Evolutionary conservation across 1,284 basidiomycete species (phyloP), one percentile per base, ranked within the genome.

Genomic region (Heterobasidion parviporum): DNA sequence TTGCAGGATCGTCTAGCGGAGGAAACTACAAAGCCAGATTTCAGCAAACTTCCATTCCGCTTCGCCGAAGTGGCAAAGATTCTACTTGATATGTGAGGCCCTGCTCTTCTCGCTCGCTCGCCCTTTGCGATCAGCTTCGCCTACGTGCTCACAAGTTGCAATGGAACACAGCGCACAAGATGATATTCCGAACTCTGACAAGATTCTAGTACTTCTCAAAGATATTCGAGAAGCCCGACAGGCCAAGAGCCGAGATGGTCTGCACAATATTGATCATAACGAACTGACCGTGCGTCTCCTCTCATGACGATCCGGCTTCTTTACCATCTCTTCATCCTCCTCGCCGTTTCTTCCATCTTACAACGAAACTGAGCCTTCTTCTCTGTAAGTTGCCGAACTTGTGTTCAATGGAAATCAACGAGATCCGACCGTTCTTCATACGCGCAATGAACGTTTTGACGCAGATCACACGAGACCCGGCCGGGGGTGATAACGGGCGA

Each of bases 191-290:
- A 83, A 86, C 53, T 83, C 93, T 0, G 92, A 94, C 55, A 85
- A 82, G 60, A 75, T 99, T 15, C 82, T 93, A 1, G 83, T 86
- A 2, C 71, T 98, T 2, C 79, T 99, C 45, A 96, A 98, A 70
- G 94, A 98, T 67, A 78, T 99, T 36, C 87, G 94, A 15, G 95
- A 99, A 73, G 91, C 91, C 15, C 80, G 96, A 48, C 96, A 98
- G 69, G 88, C 92, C 33, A 99, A 99, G 69, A 88, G 91, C 71
- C 75, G 94, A 58, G 82, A 88, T 49, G 94, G 94, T 76, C 74
- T 98, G 7, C 72, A 77, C 56, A 78, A 80, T 59, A 74, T 92
- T 20, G 84, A 85, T 70, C 82, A 85, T 67, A 87, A 80, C 62
- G 88, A 89, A 67, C 78, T 97, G 18, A 87, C 87, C 71, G 94